Evolutionary conservation across 139 green algal genomes (phyloP).

Genomic region (Coelastrella sp.): DNA sequence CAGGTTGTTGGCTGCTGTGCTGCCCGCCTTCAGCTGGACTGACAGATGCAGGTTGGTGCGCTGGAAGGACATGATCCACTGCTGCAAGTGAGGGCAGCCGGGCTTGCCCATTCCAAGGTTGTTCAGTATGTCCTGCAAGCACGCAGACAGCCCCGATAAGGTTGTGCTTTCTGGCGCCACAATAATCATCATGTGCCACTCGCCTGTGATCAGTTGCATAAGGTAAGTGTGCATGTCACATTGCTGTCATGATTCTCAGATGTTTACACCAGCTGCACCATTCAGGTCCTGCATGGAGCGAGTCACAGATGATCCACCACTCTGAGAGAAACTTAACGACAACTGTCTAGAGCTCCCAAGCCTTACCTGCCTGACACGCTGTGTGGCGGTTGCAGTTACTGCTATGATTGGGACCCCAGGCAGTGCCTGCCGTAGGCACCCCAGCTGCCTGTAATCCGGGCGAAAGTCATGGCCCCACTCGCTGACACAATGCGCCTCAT

Average conservation of each 20-base stretch:
- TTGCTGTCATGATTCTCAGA: no score
- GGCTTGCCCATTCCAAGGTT: slow-evolving; percentile 54
- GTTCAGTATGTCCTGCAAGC: slow-evolving; percentile 55
- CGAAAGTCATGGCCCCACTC: slow-evolving; percentile 61
- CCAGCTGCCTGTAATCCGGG: slow-evolving; percentile 65
- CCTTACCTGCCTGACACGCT: slow-evolving; percentile 84
- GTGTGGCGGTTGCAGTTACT: slow-evolving; percentile 90
- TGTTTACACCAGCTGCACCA: neutral
- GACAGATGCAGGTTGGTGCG: slow-evolving; percentile 70
- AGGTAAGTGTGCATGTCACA: no score
- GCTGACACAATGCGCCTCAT: slow-evolving; percentile 73
- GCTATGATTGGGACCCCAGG: slow-evolving; percentile 81
- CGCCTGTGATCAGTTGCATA: no score
- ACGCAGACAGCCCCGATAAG: neutral
- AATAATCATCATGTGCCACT: no score
- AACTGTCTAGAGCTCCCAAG: neutral
- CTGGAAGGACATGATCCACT: slow-evolving; percentile 68
- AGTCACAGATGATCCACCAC: no score
- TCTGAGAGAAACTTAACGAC: no score
- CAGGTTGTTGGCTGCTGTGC: neutral
- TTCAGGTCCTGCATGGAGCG: neutral
- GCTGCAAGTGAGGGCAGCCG: slow-evolving; percentile 20
- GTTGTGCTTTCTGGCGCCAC: neutral
- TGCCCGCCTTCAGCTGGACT: slow-evolving; percentile 48
- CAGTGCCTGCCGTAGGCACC: slow-evolving; percentile 56